Percentiles rank a stretch among this genome's conserved stretches.
These are phyloP conservation scores for Sporothrix brunneoviolacea DNA, from an alignment of 2,329 filamentous ascomycete species.

Conservation along the genomic window DNA sequence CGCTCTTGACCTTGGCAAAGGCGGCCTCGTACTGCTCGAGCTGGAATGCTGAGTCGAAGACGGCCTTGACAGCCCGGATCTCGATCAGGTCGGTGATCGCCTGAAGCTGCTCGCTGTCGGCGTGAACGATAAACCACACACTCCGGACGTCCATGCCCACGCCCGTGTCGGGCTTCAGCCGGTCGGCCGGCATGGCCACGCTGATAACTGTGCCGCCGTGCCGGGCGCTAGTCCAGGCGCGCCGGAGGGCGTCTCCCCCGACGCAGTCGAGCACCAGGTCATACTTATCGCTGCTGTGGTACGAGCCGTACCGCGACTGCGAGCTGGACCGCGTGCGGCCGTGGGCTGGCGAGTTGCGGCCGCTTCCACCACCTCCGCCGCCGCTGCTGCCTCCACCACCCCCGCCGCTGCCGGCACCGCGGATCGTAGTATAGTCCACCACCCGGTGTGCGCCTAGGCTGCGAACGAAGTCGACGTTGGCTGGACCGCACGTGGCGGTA, in stretches of 20 bases:
- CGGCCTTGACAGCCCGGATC: slow-evolving; percentile 3
- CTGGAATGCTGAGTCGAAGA: slow-evolving; percentile 16
- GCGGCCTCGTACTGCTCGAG: slow-evolving; percentile 18
- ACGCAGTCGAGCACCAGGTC: slow-evolving; percentile 20
- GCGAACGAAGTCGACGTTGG: slow-evolving; percentile 17
- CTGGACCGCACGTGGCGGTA: slow-evolving; percentile 15
- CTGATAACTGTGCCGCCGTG: slow-evolving; percentile 19
- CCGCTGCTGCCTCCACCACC: background rate
- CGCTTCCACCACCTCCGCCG: background rate
- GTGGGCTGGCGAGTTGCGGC: background rate
- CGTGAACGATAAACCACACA: slow-evolving; percentile 13
- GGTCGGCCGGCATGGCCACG: slow-evolving; percentile 14
- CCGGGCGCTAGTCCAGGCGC: slow-evolving; percentile 16
- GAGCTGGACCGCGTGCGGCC: slow-evolving; percentile 3
- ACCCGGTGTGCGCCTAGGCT: slow-evolving; percentile 19
- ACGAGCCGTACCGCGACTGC: background rate
- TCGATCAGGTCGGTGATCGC: slow-evolving; percentile 18
- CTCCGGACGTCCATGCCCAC: slow-evolving; percentile 15
- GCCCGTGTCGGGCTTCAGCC: slow-evolving; percentile 11
- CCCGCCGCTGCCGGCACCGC: background rate
- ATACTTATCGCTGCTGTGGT: slow-evolving; percentile 15
- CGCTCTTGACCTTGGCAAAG: slow-evolving; percentile 11
- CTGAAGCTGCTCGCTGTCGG: slow-evolving; percentile 17
- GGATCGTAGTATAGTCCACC: slow-evolving; percentile 14
- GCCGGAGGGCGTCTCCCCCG: slow-evolving; percentile 16